Conservation (phyloP, 1,284 basidiomycete genomes). For the Pseudozyma tsukubaensis region DNA sequence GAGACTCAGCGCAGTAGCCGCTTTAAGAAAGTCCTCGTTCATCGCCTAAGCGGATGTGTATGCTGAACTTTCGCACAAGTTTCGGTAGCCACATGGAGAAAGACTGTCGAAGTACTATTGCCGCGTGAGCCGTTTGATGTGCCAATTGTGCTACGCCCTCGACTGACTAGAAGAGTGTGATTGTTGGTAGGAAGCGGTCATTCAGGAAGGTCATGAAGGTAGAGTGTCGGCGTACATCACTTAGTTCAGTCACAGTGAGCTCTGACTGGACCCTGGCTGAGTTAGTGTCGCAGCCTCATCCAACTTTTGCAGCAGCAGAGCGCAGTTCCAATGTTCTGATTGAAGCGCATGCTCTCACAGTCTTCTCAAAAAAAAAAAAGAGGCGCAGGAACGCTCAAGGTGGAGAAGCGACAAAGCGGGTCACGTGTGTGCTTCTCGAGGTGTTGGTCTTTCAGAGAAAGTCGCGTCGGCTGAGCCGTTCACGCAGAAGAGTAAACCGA, state of each 20-base stretch:
- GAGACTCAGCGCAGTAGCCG: constrained; percentile 21
- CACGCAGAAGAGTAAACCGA: too few relatives aligned
- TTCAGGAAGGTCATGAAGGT: too few relatives aligned
- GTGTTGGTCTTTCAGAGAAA: background rate
- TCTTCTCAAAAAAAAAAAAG: background rate
- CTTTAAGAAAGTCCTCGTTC: constrained; percentile 29
- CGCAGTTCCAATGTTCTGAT: background rate
- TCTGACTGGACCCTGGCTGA: too few relatives aligned
- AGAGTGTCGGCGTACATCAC: too few relatives aligned
- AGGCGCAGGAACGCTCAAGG: too few relatives aligned
- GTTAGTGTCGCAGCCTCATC: background rate
- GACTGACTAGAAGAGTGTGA: too few relatives aligned
- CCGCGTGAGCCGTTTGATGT: background rate
- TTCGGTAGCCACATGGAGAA: constrained; percentile 2
- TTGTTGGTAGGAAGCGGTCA: too few relatives aligned
- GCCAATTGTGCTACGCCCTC: too few relatives aligned
- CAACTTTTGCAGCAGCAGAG: too few relatives aligned
- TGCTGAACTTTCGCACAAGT: background rate
- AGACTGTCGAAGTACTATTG: constrained; percentile 3
- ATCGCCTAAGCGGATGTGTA: constrained; percentile 13
- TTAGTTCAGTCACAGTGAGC: too few relatives aligned
- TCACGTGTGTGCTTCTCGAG: constrained; percentile 40
- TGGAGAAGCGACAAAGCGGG: constrained; percentile 8
- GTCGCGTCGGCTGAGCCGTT: too few relatives aligned
- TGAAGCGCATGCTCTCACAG: background rate